Percentiles rank a stretch among this genome's conserved stretches.
These are phyloP conservation scores for Scutellaria baicalensis DNA, from an alignment of 257 asterid genomes.

Conservation along the genomic window DNA sequence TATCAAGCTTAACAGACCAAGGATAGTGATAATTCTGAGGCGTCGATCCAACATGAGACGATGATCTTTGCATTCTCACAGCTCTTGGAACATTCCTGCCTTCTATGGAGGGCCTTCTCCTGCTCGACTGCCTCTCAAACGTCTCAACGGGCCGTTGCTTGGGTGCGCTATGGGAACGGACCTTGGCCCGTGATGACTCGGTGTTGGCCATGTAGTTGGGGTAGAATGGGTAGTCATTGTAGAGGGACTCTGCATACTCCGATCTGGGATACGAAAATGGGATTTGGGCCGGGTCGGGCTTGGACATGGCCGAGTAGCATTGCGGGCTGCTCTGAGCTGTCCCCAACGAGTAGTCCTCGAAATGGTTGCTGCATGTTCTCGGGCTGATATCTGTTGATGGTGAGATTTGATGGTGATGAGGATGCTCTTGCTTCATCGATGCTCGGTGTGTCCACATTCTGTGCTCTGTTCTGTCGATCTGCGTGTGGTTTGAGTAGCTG, in stretches of 20 bases:
- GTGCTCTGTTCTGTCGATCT: constrained; percentile 31
- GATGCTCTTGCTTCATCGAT: constrained; percentile 33
- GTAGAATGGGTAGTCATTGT: constrained; percentile 51
- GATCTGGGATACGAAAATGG: constrained; percentile 47
- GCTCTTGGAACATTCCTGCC: constrained; percentile 90
- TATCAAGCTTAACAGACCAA: constrained; percentile 86
- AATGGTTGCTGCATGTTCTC: constrained; percentile 57
- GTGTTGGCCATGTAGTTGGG: constrained; percentile 95
- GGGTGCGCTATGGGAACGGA: constrained; percentile 97
- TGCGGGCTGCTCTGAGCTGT: constrained; percentile 88
- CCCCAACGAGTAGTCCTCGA: constrained; percentile 50
- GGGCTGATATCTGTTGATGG: constrained; percentile 69
- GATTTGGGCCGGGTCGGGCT: constrained; percentile 37
- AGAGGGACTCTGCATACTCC: constrained; percentile 62
- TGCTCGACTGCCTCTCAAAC: constrained; percentile 58
- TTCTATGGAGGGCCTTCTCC: constrained; percentile 71
- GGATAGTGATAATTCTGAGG: constrained; percentile 69
- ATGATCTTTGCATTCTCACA: constrained; percentile 82
- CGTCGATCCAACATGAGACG: constrained; percentile 70
- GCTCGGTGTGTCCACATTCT: constrained; percentile 26
- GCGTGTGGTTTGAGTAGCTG: constrained; percentile 62
- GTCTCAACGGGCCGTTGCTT: constrained; percentile 75
- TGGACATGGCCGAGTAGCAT: constrained; percentile 50
- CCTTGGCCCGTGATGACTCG: constrained; percentile 83
- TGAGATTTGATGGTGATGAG: constrained; percentile 41